Conservation (phyloP, 495 filamentous ascomycete species). For the Tuber indicum region DNA sequence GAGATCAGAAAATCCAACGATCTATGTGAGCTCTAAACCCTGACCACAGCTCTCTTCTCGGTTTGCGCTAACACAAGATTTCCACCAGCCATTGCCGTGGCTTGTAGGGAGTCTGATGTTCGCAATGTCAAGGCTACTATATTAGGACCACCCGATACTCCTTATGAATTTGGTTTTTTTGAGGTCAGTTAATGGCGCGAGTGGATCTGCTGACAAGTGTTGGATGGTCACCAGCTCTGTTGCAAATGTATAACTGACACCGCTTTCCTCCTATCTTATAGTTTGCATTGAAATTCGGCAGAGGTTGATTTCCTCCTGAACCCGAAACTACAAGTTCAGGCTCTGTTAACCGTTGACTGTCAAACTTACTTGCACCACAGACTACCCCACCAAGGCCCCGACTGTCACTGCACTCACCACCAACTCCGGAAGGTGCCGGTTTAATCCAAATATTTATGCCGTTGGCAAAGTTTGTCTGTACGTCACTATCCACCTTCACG, state of each 20-base stretch:
- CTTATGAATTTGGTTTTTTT: constrained; percentile 96
- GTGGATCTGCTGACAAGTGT: neutral
- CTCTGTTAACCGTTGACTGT: constrained; percentile 9
- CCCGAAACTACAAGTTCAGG: neutral
- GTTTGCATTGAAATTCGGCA: constrained; percentile 62
- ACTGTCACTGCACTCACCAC: constrained; percentile 71
- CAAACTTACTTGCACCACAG: constrained; percentile 45
- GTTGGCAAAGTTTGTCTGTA: constrained; percentile 87
- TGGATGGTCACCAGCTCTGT: constrained; percentile 1
- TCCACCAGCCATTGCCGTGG: constrained; percentile 68
- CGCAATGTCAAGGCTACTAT: constrained; percentile 83
- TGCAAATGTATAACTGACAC: constrained; percentile 3
- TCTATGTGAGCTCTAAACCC: constrained; percentile 56
- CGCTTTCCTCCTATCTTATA: constrained; percentile 31
- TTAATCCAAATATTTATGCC: constrained; percentile 96
- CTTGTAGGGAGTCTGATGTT: constrained; percentile 77
- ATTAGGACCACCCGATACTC: constrained; percentile 87
- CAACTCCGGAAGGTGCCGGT: constrained; percentile 76
- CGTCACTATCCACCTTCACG: constrained; percentile 32
- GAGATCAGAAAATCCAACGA: constrained; percentile 75
- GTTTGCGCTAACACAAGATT: constrained; percentile 20
- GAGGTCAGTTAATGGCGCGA: constrained; percentile 53
- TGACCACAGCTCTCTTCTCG: constrained; percentile 6
- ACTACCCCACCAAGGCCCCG: constrained; percentile 83
- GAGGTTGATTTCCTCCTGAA: constrained; percentile 47